Evolutionary conservation across 176 grass and related monocot genomes (phyloP), one percentile per base, ranked within the genome.

Genomic region (barley (Hordeum vulgare)): DNA sequence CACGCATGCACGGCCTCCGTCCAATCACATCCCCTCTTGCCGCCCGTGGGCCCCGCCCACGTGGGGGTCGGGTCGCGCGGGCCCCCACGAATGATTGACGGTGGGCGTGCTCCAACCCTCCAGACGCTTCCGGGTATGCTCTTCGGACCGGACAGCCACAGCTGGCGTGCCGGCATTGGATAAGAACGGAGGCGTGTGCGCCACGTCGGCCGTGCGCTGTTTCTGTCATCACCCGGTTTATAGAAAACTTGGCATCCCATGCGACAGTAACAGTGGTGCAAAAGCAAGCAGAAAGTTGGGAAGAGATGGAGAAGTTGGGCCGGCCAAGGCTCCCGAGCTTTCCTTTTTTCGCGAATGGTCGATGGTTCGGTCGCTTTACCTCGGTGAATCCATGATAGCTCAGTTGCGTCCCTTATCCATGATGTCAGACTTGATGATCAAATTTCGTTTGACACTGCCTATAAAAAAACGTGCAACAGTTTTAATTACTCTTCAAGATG

Each of bases 71-170:
- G 11, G 53, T 2, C 2, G 11, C 21, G 28, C 0, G 45, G 74
- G 11, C 29, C 26, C 29, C 74, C 33, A 77, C 75, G 15, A 57
- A 70, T 20, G 47, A 81, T 56, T 81, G 47, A 69, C 4, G 14
- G 12, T 5, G 17, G 20, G 10, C 11, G 29, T 31, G 61, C 31
- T 58, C 31, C 29, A n/a, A 13, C 33, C 4, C 53, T 58, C 51
- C 78, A 80, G 63, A 80, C 78, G 44, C 33, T 80, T 66, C 78
- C 17, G 77, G 18, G 77, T 65, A 79, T 65, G 57, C 26, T 1
- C 1, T 58, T 13, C 8, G 51, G 11, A 3, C 17, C 21, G 2
- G 72, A 56, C 72, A 66, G 13, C 10, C 40, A 66, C 28, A 80
- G 78, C 78, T 80, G 78, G 78, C 61, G 28, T 1, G 7, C 1